Evolutionary conservation across 1,284 basidiomycete species (phyloP).

Genomic region (Neolentinus lepideus): DNA sequence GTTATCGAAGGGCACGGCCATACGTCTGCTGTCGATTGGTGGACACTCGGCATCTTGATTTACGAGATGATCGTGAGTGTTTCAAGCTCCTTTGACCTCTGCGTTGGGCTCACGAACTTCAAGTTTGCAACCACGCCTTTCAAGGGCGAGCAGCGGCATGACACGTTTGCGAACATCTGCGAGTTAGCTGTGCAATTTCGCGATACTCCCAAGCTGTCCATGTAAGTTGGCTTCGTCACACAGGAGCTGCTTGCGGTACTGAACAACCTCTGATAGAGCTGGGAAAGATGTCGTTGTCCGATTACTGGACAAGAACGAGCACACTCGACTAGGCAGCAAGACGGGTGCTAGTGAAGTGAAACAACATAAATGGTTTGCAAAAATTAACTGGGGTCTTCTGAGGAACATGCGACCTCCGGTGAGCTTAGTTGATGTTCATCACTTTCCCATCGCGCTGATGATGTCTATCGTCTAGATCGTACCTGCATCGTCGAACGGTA

Average conservation of each 20-base stretch:
- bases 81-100: constrained; percentile 16
- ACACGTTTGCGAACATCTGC: constrained; percentile 96
- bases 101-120: constrained; percentile 5
- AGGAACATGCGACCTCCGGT: constrained; percentile 92
- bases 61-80: constrained; percentile 99
- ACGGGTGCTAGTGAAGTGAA: constrained; percentile 98
- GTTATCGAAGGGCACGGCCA: constrained; percentile 98
- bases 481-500: constrained; percentile 75
- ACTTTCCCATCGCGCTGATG: constrained; percentile 9
- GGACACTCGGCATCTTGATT: constrained; percentile 97
- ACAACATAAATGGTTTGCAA: constrained; percentile 97
- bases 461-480: constrained; percentile 56
- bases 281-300: constrained; percentile 87
- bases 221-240: constrained; percentile 41
- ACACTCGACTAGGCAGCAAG: constrained; percentile 81
- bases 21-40: constrained; percentile 99
- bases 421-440: constrained; percentile 25
- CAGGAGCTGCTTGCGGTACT: constrained; percentile 4
- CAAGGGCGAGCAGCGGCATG: constrained; percentile 92
- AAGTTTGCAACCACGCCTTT: constrained; percentile 97
- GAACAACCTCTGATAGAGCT: constrained; percentile 39
- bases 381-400: constrained; percentile 94
- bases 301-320: constrained; percentile 91
- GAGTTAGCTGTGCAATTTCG: constrained; percentile 84
- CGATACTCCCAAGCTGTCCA: constrained; percentile 80